These are phyloP conservation scores for Brassica carinata DNA, from an alignment of 345 rosid species.

Conservation along the genomic window DNA sequence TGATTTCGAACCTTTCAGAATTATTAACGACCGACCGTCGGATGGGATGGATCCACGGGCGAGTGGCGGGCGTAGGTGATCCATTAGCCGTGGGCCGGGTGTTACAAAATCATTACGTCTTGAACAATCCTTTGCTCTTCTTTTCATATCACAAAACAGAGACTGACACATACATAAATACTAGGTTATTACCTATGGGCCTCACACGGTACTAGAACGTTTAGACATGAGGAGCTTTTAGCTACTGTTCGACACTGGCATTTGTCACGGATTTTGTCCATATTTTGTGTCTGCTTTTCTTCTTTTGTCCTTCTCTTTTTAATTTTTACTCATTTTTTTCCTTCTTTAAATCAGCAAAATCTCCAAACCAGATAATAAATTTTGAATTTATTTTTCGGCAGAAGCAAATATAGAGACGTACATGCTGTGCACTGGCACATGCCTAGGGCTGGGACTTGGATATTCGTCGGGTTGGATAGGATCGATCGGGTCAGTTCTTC, in stretches of 20 bases:
- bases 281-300: neutral
- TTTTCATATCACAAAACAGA: neutral
- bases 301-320: neutral
- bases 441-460: too few relatives aligned
- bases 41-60: too few relatives aligned
- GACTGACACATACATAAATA: neutral
- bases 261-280: neutral
- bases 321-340: neutral
- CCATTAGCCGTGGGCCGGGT: too few relatives aligned
- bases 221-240: neutral
- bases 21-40: too few relatives aligned
- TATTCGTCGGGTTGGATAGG: too few relatives aligned
- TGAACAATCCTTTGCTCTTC: neutral
- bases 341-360: neutral
- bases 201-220: neutral
- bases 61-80: too few relatives aligned
- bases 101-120: too few relatives aligned
- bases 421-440: neutral
- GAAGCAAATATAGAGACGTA: conserved; percentile 17
- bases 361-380: neutral
- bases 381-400: neutral
- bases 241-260: neutral
- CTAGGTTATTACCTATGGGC: neutral
- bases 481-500: too few relatives aligned
- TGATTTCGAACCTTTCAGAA: too few relatives aligned